Conservation (phyloP, 225 moss, liverwort and hornwort species). For the Sphagnum contortum region DNA sequence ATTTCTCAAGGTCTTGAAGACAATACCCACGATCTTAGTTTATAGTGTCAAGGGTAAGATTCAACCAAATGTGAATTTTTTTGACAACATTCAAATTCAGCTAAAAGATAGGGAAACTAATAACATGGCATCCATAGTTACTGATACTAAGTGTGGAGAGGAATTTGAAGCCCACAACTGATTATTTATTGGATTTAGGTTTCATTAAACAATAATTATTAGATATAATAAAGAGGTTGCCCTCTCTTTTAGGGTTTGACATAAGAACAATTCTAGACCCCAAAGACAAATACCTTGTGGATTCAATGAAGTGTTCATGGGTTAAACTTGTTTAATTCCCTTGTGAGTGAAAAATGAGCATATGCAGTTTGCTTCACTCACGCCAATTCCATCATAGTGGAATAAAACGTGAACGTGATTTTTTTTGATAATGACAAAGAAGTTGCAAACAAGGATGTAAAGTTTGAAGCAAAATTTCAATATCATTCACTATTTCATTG, state of each 20-base stretch:
- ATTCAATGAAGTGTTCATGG: constrained; percentile 36
- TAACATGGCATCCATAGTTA: constrained; percentile 46
- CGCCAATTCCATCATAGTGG: too few species aligned
- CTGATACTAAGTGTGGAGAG: constrained; percentile 45
- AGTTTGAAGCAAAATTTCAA: too few species aligned
- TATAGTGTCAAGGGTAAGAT: constrained; percentile 44
- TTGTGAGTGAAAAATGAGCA: too few species aligned
- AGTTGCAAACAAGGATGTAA: too few species aligned
- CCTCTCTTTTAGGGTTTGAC: constrained; percentile 41
- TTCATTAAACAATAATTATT: constrained; percentile 36
- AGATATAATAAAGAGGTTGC: constrained; percentile 37
- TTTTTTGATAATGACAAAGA: too few species aligned
- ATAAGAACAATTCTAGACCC: constrained; percentile 35
- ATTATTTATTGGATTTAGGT: constrained; percentile 37
- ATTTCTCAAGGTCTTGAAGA: constrained; percentile 45
- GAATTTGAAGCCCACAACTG: constrained; percentile 38
- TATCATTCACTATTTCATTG: too few species aligned
- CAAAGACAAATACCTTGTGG: constrained; percentile 41
- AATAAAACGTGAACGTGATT: too few species aligned
- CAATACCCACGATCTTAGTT: constrained; percentile 50
- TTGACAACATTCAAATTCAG: constrained; percentile 34
- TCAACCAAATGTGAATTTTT: constrained; percentile 41
- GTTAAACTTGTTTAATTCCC: constrained; percentile 35
- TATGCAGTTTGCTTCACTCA: too few species aligned
- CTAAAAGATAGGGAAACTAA: constrained; percentile 39